These are phyloP conservation scores for Arxiozyma telluris DNA, from an alignment of 1,139 yeast genomes.

Conservation along the genomic window DNA sequence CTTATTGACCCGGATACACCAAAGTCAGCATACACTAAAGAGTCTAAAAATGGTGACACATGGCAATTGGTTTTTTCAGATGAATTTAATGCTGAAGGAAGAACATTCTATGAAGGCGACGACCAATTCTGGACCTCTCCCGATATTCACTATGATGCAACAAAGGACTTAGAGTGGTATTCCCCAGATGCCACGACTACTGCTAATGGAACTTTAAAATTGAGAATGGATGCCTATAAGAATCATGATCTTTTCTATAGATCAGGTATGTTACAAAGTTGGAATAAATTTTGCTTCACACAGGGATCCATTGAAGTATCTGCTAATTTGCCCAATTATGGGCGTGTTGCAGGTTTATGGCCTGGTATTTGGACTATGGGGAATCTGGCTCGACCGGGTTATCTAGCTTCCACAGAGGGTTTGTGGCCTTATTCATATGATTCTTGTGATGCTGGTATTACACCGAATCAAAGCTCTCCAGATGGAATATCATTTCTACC, in stretches of 20 bases:
- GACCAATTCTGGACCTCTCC: constrained; percentile 78
- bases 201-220: constrained; percentile 50
- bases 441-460: constrained; percentile 77
- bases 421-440: constrained; percentile 87
- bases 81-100: constrained; percentile 73
- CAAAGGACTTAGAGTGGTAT: constrained; percentile 81
- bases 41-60: constrained; percentile 44
- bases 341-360: constrained; percentile 69
- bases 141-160: constrained; percentile 70
- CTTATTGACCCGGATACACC: constrained; percentile 82
- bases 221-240: constrained; percentile 65
- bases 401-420: constrained; percentile 68
- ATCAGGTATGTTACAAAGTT: constrained; percentile 76
- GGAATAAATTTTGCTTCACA: constrained; percentile 78
- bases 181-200: constrained; percentile 75
- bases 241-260: constrained; percentile 68
- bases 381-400: constrained; percentile 78
- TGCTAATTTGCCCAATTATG: constrained; percentile 63
- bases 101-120: constrained; percentile 75
- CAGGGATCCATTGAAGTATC: constrained; percentile 66
- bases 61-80: constrained; percentile 75
- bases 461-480: constrained; percentile 76
- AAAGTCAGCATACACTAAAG: constrained; percentile 37
- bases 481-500: constrained; percentile 76
- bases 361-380: constrained; percentile 91